A percentile compares a stretch with the other conserved stretches of the same genome.
Conservation (phyloP, 2,329 filamentous ascomycete genomes). For the Aspergillus fijiensis region DNA sequence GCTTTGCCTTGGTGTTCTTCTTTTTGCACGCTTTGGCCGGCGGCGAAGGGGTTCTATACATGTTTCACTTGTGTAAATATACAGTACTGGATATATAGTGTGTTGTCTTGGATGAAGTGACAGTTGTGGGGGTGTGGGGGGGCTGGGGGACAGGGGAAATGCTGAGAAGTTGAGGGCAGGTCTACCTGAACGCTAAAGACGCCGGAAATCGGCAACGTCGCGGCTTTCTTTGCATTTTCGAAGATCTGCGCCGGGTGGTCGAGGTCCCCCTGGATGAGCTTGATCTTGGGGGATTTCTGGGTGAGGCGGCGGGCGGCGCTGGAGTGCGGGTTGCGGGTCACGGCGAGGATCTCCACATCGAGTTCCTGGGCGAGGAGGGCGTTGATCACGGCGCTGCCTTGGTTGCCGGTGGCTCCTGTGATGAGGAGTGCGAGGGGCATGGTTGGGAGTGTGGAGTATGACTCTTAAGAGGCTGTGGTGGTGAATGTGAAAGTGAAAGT, state of each 20-base stretch:
- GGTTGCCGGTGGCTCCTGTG: conserved; percentile 17
- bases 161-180: background rate
- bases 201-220: conserved; percentile 51
- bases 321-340: conserved; percentile 15
- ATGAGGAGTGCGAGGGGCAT: conserved; percentile 14
- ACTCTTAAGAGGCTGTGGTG: background rate
- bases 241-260: conserved; percentile 55
- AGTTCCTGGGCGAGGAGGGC: conserved; percentile 10
- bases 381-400: conserved; percentile 14
- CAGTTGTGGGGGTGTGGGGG: background rate
- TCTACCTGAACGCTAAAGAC: conserved; percentile 62
- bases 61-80: background rate
- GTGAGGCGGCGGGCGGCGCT: conserved; percentile 49
- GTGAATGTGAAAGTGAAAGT: background rate
- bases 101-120: too few relatives aligned
- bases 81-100: too few relatives aligned
- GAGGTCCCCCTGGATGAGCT: conserved; percentile 59
- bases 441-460: background rate
- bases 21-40: background rate
- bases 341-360: conserved; percentile 17
- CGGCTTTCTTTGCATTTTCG: conserved; percentile 40
- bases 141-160: background rate
- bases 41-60: background rate
- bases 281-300: conserved; percentile 49
- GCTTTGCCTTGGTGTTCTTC: conserved; percentile 59